A percentile compares a stretch with the other conserved stretches of the same genome.
These are phyloP conservation scores for Ustilago crameri DNA, from an alignment of 1,284 basidiomycete genomes.

Conservation along the genomic window DNA sequence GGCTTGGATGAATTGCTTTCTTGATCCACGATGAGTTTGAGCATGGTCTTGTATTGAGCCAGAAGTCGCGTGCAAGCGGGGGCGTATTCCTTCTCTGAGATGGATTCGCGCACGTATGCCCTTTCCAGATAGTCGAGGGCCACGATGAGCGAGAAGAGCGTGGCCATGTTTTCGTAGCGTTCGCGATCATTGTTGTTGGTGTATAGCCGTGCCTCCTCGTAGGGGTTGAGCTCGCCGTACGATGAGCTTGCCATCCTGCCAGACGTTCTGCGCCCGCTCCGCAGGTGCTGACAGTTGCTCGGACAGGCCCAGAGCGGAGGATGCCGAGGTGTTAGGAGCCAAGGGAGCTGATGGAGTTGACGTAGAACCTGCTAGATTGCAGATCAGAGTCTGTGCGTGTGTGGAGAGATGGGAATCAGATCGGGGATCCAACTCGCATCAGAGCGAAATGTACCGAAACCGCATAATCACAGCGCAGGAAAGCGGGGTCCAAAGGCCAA, in stretches of 20 bases:
- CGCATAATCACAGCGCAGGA: neutral
- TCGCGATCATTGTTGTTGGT: conserved; percentile 89
- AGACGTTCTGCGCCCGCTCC: neutral
- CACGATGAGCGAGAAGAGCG: conserved; percentile 89
- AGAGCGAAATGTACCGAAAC: too few species aligned
- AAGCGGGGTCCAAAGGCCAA: conserved; percentile 5
- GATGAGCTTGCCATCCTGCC: conserved; percentile 35
- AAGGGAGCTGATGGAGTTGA: neutral
- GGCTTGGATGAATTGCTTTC: conserved; percentile 70
- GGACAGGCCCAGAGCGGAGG: neutral
- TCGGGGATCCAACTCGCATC: too few species aligned
- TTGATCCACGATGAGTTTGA: conserved; percentile 88
- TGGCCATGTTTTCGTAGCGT: conserved; percentile 86
- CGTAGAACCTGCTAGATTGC: too few species aligned
- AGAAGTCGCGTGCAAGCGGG: conserved; percentile 91
- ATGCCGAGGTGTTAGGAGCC: neutral
- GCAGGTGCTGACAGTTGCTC: neutral
- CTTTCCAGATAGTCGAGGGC: conserved; percentile 93
- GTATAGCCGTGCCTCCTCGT: conserved; percentile 86
- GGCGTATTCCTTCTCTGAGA: conserved; percentile 92
- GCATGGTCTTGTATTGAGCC: conserved; percentile 95
- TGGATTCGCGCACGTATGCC: conserved; percentile 89
- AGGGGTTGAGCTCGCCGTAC: conserved; percentile 49
- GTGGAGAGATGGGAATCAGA: neutral
- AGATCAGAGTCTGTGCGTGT: neutral